Percentiles rank a stretch among this genome's conserved stretches.
phyloP scores from a whole-genome alignment of 2,329 filamentous ascomycete genomes.

The Fusarium avenaceum region DNA sequence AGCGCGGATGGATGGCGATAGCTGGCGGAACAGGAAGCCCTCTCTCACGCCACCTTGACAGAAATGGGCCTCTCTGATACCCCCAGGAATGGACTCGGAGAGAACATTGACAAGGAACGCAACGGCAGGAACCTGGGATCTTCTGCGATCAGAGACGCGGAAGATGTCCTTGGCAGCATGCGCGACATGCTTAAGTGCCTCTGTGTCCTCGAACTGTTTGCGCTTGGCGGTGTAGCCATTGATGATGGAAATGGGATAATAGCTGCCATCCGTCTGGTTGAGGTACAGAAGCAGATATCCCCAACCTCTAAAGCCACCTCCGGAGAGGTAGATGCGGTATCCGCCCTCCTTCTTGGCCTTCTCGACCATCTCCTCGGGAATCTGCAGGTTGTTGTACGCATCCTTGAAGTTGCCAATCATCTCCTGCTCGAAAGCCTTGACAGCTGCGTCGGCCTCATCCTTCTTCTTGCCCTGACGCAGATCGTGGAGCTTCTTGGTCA shows the following conservation, averaged over 20 bases:
- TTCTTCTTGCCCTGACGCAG: conserved; percentile 55
- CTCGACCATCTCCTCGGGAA: conserved; percentile 65
- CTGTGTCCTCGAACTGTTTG: conserved; percentile 65
- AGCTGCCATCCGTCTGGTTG: conserved; percentile 67
- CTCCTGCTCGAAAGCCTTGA: conserved; percentile 61
- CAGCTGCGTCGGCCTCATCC: conserved; percentile 58
- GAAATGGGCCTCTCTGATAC: conserved; percentile 74
- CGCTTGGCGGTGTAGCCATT: conserved; percentile 72
- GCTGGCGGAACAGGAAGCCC: conserved; percentile 71
- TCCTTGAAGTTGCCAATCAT: conserved; percentile 66
- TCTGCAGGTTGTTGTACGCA: conserved; percentile 65
- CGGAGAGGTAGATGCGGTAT: conserved; percentile 75
- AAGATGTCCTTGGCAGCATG: conserved; percentile 61
- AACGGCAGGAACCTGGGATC: conserved; percentile 76
- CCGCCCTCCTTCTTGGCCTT: conserved; percentile 60
- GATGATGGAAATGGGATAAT: conserved; percentile 79
- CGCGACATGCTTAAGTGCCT: conserved; percentile 53
- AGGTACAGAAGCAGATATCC: conserved; percentile 74
- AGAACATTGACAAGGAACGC: conserved; percentile 76
- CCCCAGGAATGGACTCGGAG: conserved; percentile 68
- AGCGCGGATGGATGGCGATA: conserved; percentile 61
- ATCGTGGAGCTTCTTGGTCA: conserved; percentile 67
- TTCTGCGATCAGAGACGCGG: conserved; percentile 74
- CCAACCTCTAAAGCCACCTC: conserved; percentile 79
- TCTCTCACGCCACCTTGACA: conserved; percentile 80